A percentile compares a stretch with the other conserved stretches of the same genome.
Conservation (phyloP, 148 eudicot genomes). For the Vaccinium darrowii region DNA sequence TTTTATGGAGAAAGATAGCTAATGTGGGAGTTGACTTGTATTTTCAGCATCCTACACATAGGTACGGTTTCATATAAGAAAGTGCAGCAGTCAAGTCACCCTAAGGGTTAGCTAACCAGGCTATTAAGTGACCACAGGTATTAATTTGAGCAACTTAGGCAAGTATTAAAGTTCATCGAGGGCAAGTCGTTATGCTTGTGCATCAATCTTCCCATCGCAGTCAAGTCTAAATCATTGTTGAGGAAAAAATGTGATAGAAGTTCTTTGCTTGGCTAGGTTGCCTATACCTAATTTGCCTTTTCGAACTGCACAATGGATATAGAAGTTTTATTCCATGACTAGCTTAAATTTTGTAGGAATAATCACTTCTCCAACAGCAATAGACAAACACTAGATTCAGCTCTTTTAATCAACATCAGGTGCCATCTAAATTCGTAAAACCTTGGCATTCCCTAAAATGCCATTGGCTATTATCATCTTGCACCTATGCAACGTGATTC, state of each 20-base stretch:
- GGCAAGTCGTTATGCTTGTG: neutral
- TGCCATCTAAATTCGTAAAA: neutral
- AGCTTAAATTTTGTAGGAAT: neutral
- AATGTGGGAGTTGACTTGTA: too few species aligned
- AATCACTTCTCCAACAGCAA: neutral
- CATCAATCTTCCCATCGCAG: neutral
- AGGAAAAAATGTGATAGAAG: neutral
- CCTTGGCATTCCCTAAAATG: neutral
- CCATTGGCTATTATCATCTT: too few species aligned
- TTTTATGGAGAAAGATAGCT: too few species aligned
- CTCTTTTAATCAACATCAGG: neutral
- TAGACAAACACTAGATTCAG: neutral
- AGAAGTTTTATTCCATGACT: neutral
- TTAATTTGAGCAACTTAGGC: neutral
- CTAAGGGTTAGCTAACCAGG: neutral
- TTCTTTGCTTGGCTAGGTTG: conserved; percentile 7
- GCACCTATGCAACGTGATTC: too few species aligned
- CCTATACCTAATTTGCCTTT: neutral
- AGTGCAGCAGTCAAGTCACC: neutral
- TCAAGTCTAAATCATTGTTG: neutral
- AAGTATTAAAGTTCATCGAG: neutral
- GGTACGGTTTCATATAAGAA: neutral
- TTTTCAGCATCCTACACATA: neutral
- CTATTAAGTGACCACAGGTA: neutral
- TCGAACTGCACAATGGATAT: neutral